These are phyloP conservation scores for Entomortierella lignicola DNA, from an alignment of 192 early-diverging fungal genomes.

Conservation along the genomic window DNA sequence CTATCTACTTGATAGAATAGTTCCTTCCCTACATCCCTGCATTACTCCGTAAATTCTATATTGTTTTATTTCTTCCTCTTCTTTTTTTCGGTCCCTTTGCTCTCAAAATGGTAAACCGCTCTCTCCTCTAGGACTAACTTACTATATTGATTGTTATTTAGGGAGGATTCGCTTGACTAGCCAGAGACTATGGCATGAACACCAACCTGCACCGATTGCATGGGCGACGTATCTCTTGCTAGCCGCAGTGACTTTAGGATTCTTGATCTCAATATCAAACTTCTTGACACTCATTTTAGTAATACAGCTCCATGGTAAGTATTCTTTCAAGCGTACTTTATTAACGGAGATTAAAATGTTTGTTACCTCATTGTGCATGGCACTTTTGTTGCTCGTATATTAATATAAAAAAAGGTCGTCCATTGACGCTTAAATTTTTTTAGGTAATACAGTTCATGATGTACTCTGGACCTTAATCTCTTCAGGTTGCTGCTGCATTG, in stretches of 20 bases:
- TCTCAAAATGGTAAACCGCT: neutral
- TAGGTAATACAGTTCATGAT: neutral
- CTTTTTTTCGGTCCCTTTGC: neutral
- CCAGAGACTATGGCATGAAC: slow-evolving; percentile 25
- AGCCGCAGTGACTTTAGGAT: slow-evolving; percentile 17
- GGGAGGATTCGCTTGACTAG: slow-evolving; percentile 33
- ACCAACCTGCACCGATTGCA: slow-evolving; percentile 4
- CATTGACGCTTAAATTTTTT: neutral
- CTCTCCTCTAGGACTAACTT: neutral
- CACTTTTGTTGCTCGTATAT: no score
- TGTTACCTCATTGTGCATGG: no score
- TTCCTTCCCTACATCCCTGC: slow-evolving; percentile 33
- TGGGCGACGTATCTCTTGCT: slow-evolving; percentile 16
- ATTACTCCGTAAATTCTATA: no score
- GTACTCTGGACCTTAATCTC: slow-evolving; percentile 24
- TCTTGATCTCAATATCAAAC: slow-evolving; percentile 31
- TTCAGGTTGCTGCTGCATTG: slow-evolving; percentile 20
- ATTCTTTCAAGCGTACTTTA: neutral
- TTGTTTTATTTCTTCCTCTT: neutral
- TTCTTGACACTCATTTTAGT: slow-evolving; percentile 25
- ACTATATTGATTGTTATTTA: slow-evolving; percentile 1
- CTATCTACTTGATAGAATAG: neutral
- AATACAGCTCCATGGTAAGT: slow-evolving; percentile 31
- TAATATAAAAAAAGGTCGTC: no score
- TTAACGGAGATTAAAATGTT: neutral